Evolutionary conservation across 2,329 filamentous ascomycete genomes (phyloP).

Genomic region (Helminthosporium solani): DNA sequence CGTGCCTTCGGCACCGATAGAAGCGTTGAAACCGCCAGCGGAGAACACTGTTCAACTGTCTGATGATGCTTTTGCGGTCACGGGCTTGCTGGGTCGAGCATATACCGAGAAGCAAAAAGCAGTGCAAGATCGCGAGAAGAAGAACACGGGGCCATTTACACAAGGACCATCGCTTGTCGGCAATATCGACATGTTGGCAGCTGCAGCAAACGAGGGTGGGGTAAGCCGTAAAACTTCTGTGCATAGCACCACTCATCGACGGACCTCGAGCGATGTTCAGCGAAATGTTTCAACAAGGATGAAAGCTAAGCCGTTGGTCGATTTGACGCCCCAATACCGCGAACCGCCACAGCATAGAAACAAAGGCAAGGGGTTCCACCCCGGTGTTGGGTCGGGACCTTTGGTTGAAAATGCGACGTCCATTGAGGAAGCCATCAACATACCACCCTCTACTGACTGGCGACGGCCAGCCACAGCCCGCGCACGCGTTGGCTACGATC

Average conservation of each 20-base stretch:
- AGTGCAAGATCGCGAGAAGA: constrained; percentile 40
- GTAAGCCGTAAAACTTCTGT: constrained; percentile 35
- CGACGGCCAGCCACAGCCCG: constrained; percentile 39
- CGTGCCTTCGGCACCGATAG: constrained; percentile 9
- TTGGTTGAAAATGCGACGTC: constrained; percentile 50
- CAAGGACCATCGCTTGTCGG: constrained; percentile 61
- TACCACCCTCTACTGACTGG: constrained; percentile 49
- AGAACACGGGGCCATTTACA: constrained; percentile 51
- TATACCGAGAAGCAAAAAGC: constrained; percentile 51
- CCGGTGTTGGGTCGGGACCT: constrained; percentile 41
- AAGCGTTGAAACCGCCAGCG: constrained; percentile 21
- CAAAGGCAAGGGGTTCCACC: constrained; percentile 53
- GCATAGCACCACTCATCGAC: constrained; percentile 25
- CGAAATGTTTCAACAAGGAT: constrained; percentile 50
- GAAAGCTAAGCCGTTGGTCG: constrained; percentile 63
- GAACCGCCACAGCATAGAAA: constrained; percentile 62
- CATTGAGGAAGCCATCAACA: constrained; percentile 44
- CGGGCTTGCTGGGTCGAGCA: constrained; percentile 51
- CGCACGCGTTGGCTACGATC: constrained; percentile 29
- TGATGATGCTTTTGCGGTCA: constrained; percentile 48
- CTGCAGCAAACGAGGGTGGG: constrained; percentile 21
- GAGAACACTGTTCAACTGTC: constrained; percentile 26
- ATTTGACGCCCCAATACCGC: constrained; percentile 64
- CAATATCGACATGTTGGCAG: constrained; percentile 33
- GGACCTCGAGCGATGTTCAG: constrained; percentile 42